Base-by-base conservation (phyloP, 1,284 basidiomycete species). In the Naganishia sp. region DNA sequence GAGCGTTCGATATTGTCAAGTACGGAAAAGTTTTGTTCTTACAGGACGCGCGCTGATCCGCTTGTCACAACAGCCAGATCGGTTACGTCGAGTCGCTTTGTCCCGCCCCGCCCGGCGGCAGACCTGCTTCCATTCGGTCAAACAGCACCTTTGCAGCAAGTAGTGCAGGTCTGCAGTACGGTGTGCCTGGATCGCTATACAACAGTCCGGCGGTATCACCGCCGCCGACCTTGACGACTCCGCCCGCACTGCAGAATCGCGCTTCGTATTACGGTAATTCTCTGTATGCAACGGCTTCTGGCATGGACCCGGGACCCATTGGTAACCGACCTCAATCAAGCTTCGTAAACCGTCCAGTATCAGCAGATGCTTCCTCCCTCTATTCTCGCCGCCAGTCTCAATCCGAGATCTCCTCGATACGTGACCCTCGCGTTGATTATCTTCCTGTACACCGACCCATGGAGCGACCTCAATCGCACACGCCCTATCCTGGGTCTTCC, bases 1-100 rank as follows among this genome's bases (percentile, higher is more conserved):
- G 72, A 18, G 73, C 78, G 7, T 71, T 74, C 44, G 74, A 78
- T 57, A 73, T 75, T 10, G 71, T 78, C 52, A 73, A 71, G 78
- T 80, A 69, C 71, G 77, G 68, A 9, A n/a, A 28, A 42, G 16
- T 10, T 39, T 7, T 39, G 36, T 39, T 7, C 13, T 3, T 39
- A 39, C 1, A 31, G 4, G 13, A 39, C 13, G 13, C 36, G 13
- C 7, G 36, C 36, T 39, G 36, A 39, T 39, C 13, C 10, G 9
- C 36, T 33, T 31, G 5, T 36, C n/a, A 9, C n/a, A 3, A 21
- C 63, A 78, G 77, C 68, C 75, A 78, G 52, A 77, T 79, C 31
- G 78, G 78, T 4, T 71, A 70, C 57, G 73, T 78, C 23, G 73
- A 75, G n/a, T 65, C 75, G 2, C 68, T 80, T 44, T 67, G 64